Evolutionary conservation across 2,329 filamentous ascomycete genomes (phyloP).

Genomic region (Talaromyces sp.): DNA sequence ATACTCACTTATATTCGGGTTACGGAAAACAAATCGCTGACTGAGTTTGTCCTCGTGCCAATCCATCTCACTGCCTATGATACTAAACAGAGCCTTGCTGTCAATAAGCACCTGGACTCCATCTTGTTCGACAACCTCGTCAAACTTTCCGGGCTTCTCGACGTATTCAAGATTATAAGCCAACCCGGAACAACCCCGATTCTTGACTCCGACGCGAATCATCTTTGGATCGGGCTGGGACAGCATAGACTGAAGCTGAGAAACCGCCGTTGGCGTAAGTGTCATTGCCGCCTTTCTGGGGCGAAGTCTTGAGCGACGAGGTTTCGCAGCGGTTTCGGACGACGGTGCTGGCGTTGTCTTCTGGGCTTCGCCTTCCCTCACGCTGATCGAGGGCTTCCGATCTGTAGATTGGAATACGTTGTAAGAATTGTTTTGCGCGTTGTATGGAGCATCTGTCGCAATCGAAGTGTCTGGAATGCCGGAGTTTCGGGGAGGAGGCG

Average conservation of each 20-base stretch:
- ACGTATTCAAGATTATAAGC: slow-evolving; percentile 94
- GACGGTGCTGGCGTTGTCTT: slow-evolving; percentile 50
- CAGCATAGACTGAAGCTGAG: slow-evolving; percentile 70
- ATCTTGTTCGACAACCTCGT: slow-evolving; percentile 91
- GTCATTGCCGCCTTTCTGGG: slow-evolving; percentile 89
- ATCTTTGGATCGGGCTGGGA: slow-evolving; percentile 84
- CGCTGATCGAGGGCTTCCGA: slow-evolving; percentile 33
- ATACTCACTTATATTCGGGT: slow-evolving; percentile 93
- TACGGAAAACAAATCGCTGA: slow-evolving; percentile 86
- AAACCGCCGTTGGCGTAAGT: slow-evolving; percentile 72
- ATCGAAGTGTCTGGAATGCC: slow-evolving; percentile 59
- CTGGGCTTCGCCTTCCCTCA: slow-evolving; percentile 63
- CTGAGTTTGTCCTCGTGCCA: slow-evolving; percentile 96
- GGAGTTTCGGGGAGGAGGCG: slow-evolving; percentile 54
- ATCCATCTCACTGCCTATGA: slow-evolving; percentile 98
- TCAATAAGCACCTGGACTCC: slow-evolving; percentile 94
- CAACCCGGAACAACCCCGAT: slow-evolving; percentile 87
- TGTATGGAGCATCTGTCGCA: slow-evolving; percentile 46
- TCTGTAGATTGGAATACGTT: slow-evolving; percentile 37
- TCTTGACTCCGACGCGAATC: slow-evolving; percentile 90
- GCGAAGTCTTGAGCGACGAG: slow-evolving; percentile 62
- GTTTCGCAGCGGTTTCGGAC: slow-evolving; percentile 42
- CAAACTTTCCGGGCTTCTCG: slow-evolving; percentile 79
- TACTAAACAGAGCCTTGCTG: slow-evolving; percentile 94
- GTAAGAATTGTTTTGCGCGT: slow-evolving; percentile 42